phyloP scores from a whole-genome alignment of 1,284 basidiomycete species.

The Athelia psychrophila region DNA sequence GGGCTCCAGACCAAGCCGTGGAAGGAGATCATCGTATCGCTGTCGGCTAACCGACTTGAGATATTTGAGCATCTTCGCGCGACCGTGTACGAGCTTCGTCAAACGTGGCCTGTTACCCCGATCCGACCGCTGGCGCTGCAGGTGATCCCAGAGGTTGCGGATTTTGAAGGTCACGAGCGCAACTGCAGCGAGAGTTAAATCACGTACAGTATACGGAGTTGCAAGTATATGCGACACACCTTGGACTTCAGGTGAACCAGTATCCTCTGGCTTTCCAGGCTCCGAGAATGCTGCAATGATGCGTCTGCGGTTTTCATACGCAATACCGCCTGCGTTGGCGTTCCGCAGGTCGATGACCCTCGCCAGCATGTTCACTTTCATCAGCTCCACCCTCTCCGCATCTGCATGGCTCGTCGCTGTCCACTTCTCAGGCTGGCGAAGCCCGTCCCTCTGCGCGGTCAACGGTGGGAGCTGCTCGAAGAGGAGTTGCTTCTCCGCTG shows the following conservation, averaged over 20 bases:
- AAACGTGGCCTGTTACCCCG: slow-evolving; percentile 76
- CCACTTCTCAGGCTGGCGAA: slow-evolving; percentile 15
- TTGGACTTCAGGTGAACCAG: slow-evolving; percentile 87
- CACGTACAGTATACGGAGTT: slow-evolving; percentile 1
- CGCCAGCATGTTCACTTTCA: slow-evolving; percentile 66
- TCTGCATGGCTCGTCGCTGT: slow-evolving; percentile 15
- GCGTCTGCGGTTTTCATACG: slow-evolving; percentile 81
- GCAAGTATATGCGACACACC: slow-evolving; percentile 44
- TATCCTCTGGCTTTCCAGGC: slow-evolving; percentile 65
- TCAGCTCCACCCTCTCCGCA: slow-evolving; percentile 39
- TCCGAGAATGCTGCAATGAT: slow-evolving; percentile 81
- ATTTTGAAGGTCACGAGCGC: slow-evolving; percentile 88
- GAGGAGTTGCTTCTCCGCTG: slow-evolving; percentile 50
- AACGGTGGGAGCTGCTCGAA: slow-evolving; percentile 59
- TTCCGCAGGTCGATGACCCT: slow-evolving; percentile 83
- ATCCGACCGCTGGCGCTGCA: slow-evolving; percentile 71
- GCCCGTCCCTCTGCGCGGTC: slow-evolving; percentile 28
- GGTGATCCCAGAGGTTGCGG: slow-evolving; percentile 77
- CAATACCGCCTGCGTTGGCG: slow-evolving; percentile 80
- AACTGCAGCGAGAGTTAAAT: slow-evolving; percentile 41
- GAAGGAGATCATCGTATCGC: slow-evolving; percentile 74
- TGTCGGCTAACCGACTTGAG: slow-evolving; percentile 64
- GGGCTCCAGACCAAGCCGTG: slow-evolving; percentile 75
- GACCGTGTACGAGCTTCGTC: slow-evolving; percentile 74
- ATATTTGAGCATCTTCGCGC: slow-evolving; percentile 85